Evolutionary conservation across 495 filamentous ascomycete species (phyloP), one percentile per base, ranked within the genome.

Genomic region (Platismatia glauca): DNA sequence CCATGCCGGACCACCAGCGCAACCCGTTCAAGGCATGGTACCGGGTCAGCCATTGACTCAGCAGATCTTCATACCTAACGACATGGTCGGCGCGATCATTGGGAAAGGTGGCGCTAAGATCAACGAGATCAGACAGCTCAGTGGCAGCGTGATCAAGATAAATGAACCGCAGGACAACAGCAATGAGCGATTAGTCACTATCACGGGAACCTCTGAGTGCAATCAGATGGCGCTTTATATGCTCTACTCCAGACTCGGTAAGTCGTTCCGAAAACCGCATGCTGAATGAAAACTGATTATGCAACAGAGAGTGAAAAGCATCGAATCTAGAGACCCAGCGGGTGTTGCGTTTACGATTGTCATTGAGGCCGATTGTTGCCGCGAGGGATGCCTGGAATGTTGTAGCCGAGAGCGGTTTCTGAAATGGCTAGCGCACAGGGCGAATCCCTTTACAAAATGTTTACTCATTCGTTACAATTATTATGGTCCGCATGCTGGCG

Each of bases 221-320:
- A 98, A 98, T 76, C 88, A 96, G 75, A 97, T 98, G 92, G 94
- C 94, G 29, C 79, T 98, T 57, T 98, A 97, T 74, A 96, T 98
- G 93, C 85, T 98, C 38, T 98, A 98, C 72, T 90, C 89, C 35
- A 82, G 94, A 79, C 89, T 98, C 70, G 94, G 94, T 96, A 77
- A 83, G 90, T 83, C 68, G 52, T 62, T 24, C n/a, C 29, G 18
- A n/a, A 41, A 6, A 55, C n/a, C 27, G 29, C 29, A 7, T 50
- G 20, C 43, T 37, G n/a, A 29, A 35, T 44, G 43, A 60, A 74
- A 68, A 70, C 72, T 73, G 64, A 74, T 64, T 39, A 16, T 12
- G n/a, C 64, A 72, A 48, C 71, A 91, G 88, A 91, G 76, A 90
- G 85, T 75, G 88, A 91, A 71, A 91, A 91, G 74, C 88, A 91